Conservation (phyloP, 345 rosid genomes). For the Crucihimalaya himalaica region DNA sequence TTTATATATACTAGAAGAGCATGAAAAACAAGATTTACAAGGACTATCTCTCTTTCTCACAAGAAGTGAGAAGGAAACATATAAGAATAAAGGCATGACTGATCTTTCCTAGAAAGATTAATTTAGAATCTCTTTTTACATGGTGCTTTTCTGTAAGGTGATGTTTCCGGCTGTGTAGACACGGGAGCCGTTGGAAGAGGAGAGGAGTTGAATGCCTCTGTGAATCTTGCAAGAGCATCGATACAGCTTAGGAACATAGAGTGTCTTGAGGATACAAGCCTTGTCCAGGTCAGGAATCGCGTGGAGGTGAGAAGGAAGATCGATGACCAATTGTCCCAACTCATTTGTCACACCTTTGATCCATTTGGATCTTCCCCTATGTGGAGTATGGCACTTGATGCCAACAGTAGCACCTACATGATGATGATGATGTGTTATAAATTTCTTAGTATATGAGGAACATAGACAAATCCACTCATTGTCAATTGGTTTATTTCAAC, state of each 20-base stretch:
- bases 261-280: conserved; percentile 32
- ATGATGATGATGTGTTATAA: background rate
- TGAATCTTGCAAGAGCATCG: conserved; percentile 30
- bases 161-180: conserved; percentile 38
- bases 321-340: conserved; percentile 33
- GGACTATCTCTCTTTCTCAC: conserved; percentile 35
- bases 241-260: conserved; percentile 33
- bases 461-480: background rate
- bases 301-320: conserved; percentile 42
- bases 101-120: conserved; percentile 11
- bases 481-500: background rate
- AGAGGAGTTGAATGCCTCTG: conserved; percentile 24
- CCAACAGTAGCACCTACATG: conserved; percentile 37
- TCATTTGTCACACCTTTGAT: conserved; percentile 39
- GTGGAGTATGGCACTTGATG: conserved; percentile 23
- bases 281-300: conserved; percentile 40
- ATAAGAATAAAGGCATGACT: background rate
- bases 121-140: conserved; percentile 7
- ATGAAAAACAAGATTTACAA: conserved; percentile 16
- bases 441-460: background rate
- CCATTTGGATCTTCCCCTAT: conserved; percentile 26
- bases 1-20: conserved; percentile 8
- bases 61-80: conserved; percentile 39
- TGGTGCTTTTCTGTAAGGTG: conserved; percentile 15
- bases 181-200: conserved; percentile 31